These are phyloP conservation scores for Scheffersomyces lignosus DNA, from an alignment of 805 yeast genomes.

Conservation along the genomic window DNA sequence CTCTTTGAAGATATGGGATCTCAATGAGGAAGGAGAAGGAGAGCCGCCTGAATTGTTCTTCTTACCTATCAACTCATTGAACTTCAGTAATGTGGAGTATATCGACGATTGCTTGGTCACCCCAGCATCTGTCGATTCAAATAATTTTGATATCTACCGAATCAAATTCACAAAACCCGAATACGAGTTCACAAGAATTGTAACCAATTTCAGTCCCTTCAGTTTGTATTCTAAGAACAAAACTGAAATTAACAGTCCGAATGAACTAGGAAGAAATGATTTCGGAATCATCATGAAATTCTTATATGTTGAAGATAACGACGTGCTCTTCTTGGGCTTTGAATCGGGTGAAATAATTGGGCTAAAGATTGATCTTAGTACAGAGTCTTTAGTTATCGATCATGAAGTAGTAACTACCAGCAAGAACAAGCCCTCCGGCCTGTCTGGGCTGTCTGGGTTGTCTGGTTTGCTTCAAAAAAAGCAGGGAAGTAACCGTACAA, in stretches of 20 bases:
- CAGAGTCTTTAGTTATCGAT: not conserved
- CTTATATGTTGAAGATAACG: conserved; percentile 29
- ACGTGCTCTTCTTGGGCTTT: conserved; percentile 54
- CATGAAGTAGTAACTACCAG: conserved; percentile 3
- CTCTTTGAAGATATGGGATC: conserved; percentile 8
- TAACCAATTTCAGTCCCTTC: conserved; percentile 16
- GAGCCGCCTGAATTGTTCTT: conserved; percentile 36
- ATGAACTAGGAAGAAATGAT: conserved; percentile 28
- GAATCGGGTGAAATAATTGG: conserved; percentile 65
- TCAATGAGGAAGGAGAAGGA: conserved; percentile 7
- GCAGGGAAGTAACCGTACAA: conserved; percentile 5
- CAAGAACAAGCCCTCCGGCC: not conserved
- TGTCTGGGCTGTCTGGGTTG: not conserved
- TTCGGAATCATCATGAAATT: conserved; percentile 72
- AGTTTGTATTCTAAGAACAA: conserved; percentile 24
- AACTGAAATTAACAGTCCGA: not conserved
- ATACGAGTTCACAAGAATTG: conserved; percentile 4
- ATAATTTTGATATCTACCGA: conserved; percentile 66
- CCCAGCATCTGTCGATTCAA: conserved; percentile 66
- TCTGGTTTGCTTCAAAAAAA: not conserved
- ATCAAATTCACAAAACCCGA: conserved; percentile 22
- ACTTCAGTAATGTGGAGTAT: conserved; percentile 65
- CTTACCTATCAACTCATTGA: conserved; percentile 71
- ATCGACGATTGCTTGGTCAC: conserved; percentile 40
- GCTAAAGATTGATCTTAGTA: conserved; percentile 17